phyloP scores from a whole-genome alignment of 306 rosid species.

The Urtica urens region DNA sequence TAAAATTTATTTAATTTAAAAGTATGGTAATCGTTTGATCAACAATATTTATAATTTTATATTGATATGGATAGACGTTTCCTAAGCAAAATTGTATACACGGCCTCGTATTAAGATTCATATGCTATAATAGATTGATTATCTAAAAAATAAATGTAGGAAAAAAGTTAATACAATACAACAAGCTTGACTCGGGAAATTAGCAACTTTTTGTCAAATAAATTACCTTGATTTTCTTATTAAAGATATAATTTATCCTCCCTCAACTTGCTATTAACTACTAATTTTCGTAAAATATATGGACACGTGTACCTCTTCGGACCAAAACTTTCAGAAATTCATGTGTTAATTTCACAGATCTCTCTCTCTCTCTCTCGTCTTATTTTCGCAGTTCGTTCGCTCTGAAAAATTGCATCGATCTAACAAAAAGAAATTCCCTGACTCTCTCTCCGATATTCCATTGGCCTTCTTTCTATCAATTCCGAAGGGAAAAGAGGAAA shows the following conservation, averaged over 20 bases:
- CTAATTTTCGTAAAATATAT: neutral
- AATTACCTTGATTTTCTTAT: slow-evolving; percentile 27
- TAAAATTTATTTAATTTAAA: too few relatives aligned
- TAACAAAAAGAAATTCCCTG: slow-evolving; percentile 13
- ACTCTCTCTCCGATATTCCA: slow-evolving; percentile 20
- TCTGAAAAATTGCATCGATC: slow-evolving; percentile 43
- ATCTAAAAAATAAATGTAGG: too few relatives aligned
- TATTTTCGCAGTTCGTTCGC: slow-evolving; percentile 2
- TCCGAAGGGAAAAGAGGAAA: neutral
- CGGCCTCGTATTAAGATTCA: too few relatives aligned
- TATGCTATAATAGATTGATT: too few relatives aligned
- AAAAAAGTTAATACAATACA: too few relatives aligned
- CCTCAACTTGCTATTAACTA: neutral
- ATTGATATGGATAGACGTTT: too few relatives aligned
- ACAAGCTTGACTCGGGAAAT: too few relatives aligned
- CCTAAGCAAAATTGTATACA: too few relatives aligned
- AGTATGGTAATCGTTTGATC: too few relatives aligned
- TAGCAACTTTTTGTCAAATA: too few relatives aligned
- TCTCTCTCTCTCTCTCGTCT: slow-evolving; percentile 9
- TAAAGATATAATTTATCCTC: neutral
- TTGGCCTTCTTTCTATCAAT: slow-evolving; percentile 14
- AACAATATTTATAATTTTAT: too few relatives aligned
- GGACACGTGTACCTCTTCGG: slow-evolving; percentile 20
- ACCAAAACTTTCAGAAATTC: slow-evolving; percentile 11
- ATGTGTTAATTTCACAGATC: slow-evolving; percentile 13